A percentile compares a stretch with the other conserved stretches of the same genome.
phyloP scores from a whole-genome alignment of 2,329 filamentous ascomycete genomes.

The Penicillium vulpinum region DNA sequence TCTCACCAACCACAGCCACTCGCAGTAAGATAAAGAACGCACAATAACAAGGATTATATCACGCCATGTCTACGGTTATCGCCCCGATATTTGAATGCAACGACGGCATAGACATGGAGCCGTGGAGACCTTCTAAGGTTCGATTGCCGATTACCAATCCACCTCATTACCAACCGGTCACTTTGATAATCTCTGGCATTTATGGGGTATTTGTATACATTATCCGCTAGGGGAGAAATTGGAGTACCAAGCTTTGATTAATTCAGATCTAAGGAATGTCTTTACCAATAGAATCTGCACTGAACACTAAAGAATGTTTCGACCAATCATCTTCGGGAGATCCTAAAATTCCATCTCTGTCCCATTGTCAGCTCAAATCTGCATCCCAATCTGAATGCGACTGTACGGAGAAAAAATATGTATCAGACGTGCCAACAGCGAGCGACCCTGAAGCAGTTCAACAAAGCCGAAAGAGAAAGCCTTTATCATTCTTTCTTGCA shows the following conservation, averaged over 20 bases:
- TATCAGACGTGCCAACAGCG: neutral
- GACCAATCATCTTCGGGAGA: neutral
- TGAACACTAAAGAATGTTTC: neutral
- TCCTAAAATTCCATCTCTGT: neutral
- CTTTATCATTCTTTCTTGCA: constrained; percentile 1
- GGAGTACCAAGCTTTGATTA: neutral
- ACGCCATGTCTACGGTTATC: too few relatives aligned
- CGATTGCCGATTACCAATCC: neutral
- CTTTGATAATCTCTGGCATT: neutral
- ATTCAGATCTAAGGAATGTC: neutral
- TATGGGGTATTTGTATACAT: neutral
- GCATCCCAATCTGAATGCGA: neutral
- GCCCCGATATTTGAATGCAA: neutral
- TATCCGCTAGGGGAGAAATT: neutral
- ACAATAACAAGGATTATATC: too few relatives aligned
- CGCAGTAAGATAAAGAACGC: too few relatives aligned
- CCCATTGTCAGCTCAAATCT: neutral
- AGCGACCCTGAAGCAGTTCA: neutral
- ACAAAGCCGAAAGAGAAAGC: neutral
- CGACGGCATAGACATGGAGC: too few relatives aligned
- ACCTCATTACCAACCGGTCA: neutral
- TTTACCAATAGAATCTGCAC: neutral
- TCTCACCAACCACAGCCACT: too few relatives aligned
- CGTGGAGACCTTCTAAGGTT: too few relatives aligned
- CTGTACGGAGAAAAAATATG: neutral